phyloP scores from a whole-genome alignment of 768 basidiomycete species.

The Suillus decipiens region DNA sequence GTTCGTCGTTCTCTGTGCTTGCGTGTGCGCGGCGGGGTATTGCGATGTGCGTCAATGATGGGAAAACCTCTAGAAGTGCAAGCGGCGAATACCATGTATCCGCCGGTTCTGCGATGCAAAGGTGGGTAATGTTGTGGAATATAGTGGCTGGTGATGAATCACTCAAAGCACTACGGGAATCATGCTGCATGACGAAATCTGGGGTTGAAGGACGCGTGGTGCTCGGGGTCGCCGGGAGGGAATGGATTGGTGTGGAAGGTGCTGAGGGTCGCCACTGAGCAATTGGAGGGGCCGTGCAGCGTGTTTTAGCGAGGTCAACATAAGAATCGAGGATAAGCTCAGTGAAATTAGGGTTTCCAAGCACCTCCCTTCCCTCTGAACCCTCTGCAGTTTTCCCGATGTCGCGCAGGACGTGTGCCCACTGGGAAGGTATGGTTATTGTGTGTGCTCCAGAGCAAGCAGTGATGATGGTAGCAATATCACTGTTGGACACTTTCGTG shows the following conservation, averaged over 20 bases:
- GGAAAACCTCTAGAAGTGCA: slow-evolving; percentile 21
- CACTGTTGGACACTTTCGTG: slow-evolving; percentile 23
- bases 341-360: not conserved
- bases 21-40: slow-evolving; percentile 42
- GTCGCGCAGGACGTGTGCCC: slow-evolving; percentile 8
- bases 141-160: not conserved
- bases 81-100: slow-evolving; percentile 19
- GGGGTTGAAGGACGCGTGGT: slow-evolving; percentile 32
- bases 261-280: slow-evolving; percentile 19
- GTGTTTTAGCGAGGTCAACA: slow-evolving; percentile 6
- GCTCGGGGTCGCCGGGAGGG: slow-evolving; percentile 4
- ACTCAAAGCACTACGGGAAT: no score
- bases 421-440: slow-evolving; percentile 28
- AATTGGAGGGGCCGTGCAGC: not conserved
- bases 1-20: slow-evolving; percentile 42
- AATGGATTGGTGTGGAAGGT: slow-evolving; percentile 11
- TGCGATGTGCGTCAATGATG: slow-evolving; percentile 41
- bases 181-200: not conserved
- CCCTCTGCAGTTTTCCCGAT: slow-evolving; percentile 9
- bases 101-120: slow-evolving; percentile 23
- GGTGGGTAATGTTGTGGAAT: slow-evolving; percentile 13
- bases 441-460: slow-evolving; percentile 37
- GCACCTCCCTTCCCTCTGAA: not conserved
- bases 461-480: slow-evolving; percentile 26
- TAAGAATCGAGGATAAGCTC: slow-evolving; percentile 17